Conservation (phyloP, 129 eudicot species). For the Flaveria ramosissima region DNA sequence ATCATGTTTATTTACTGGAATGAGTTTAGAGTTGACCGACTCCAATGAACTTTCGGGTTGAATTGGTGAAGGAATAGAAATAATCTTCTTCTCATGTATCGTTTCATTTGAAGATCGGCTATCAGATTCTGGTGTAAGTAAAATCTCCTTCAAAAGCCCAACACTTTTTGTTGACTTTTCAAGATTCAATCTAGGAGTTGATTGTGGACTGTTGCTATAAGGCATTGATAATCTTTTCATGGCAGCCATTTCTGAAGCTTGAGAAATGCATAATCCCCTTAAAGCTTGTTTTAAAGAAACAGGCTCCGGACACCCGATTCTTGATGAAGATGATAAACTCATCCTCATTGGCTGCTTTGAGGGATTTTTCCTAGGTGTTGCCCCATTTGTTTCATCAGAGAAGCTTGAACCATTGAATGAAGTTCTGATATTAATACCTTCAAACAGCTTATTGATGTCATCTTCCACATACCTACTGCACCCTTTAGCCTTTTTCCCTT, state of each 20-base stretch:
- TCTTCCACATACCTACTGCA: constrained; percentile 55
- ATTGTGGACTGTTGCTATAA: constrained; percentile 37
- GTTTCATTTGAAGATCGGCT: constrained; percentile 36
- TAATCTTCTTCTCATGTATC: constrained; percentile 33
- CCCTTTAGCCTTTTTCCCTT: constrained; percentile 60
- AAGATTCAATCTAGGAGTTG: constrained; percentile 46
- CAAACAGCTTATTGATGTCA: constrained; percentile 87
- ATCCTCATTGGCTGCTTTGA: constrained; percentile 74
- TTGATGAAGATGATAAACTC: constrained; percentile 57
- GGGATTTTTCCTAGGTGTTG: constrained; percentile 53
- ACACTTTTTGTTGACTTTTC: constrained; percentile 25
- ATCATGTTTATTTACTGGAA: constrained; percentile 31
- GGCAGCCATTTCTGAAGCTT: constrained; percentile 98
- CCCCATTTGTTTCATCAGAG: constrained; percentile 42
- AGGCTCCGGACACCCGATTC: constrained; percentile 72
- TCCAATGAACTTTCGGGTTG: constrained; percentile 29
- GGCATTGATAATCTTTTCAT: constrained; percentile 60
- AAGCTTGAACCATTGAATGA: constrained; percentile 53
- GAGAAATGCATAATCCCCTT: constrained; percentile 89
- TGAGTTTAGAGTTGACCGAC: constrained; percentile 39
- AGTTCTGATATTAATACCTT: constrained; percentile 54
- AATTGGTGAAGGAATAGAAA: constrained; percentile 31
- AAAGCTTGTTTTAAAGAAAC: constrained; percentile 88
- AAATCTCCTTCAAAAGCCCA: constrained; percentile 31
- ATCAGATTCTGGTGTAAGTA: constrained; percentile 32